Evolutionary conservation across 2,329 filamentous ascomycete genomes (phyloP).

Genomic region (Hortaea werneckii): DNA sequence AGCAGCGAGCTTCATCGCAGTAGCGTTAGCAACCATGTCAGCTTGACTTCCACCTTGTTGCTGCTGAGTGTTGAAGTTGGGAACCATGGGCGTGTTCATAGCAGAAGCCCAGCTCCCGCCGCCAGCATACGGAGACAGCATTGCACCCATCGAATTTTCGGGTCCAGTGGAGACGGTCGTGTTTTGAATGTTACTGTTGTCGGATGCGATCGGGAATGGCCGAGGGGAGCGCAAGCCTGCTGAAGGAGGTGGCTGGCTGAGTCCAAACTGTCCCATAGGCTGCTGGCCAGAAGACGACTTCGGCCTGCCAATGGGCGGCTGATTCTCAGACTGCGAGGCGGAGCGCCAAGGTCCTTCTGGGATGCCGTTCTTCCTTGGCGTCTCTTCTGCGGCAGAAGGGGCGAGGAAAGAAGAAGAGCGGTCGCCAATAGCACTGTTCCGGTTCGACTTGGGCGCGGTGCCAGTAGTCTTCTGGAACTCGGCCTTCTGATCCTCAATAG

Average conservation of each 20-base stretch:
- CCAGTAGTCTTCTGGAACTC: slow-evolving; percentile 95
- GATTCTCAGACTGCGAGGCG: slow-evolving; percentile 37
- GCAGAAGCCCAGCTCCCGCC: slow-evolving; percentile 97
- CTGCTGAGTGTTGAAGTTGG: slow-evolving; percentile 58
- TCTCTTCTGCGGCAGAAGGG: slow-evolving; percentile 58
- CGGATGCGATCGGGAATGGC: slow-evolving; percentile 55
- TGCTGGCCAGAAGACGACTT: slow-evolving; percentile 69
- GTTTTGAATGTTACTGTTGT: slow-evolving; percentile 60
- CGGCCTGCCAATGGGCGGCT: slow-evolving; percentile 50
- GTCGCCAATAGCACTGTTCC: slow-evolving; percentile 77
- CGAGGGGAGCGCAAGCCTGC: slow-evolving; percentile 71
- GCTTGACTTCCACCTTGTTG: slow-evolving; percentile 58
- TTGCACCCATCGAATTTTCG: slow-evolving; percentile 50
- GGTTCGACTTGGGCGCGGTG: slow-evolving; percentile 78
- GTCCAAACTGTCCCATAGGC: slow-evolving; percentile 75
- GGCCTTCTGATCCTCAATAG: slow-evolving; percentile 96
- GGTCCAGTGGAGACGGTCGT: slow-evolving; percentile 71
- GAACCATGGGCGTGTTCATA: slow-evolving; percentile 93
- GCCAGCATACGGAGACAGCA: slow-evolving; percentile 76
- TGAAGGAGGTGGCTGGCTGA: slow-evolving; percentile 61
- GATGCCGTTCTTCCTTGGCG: slow-evolving; percentile 51
- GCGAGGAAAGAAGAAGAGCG: slow-evolving; percentile 56
- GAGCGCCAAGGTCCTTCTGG: slow-evolving; percentile 72
- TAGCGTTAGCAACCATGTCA: slow-evolving; percentile 97
- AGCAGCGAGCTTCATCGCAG: slow-evolving; percentile 96